These are phyloP conservation scores for Pleurostoma richardsiae DNA, from an alignment of 2,329 filamentous ascomycete genomes.

Conservation along the genomic window DNA sequence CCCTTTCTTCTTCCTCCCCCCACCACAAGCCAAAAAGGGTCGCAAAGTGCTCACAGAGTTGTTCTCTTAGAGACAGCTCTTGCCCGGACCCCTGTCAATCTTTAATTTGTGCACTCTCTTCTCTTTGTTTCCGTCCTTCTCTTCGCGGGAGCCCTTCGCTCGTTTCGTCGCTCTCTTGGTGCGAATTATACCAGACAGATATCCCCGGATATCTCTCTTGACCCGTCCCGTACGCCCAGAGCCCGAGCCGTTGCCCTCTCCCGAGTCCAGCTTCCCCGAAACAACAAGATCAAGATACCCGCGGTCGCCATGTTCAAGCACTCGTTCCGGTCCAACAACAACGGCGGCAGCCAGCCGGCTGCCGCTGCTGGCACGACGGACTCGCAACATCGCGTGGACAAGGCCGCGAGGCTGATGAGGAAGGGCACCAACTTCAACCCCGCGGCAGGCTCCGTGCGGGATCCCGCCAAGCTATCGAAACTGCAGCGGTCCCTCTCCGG, in stretches of 20 bases:
- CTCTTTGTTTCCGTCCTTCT: slow-evolving; percentile 29
- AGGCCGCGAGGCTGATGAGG: slow-evolving; percentile 80
- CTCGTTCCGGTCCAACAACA: slow-evolving; percentile 75
- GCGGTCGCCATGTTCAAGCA: slow-evolving; percentile 78
- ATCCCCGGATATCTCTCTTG: slow-evolving; percentile 10
- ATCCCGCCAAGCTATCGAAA: slow-evolving; percentile 76
- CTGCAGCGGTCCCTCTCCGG: slow-evolving; percentile 75
- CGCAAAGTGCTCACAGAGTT: slow-evolving; percentile 51
- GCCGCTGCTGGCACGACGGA: slow-evolving; percentile 19
- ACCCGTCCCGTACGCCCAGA: slow-evolving; percentile 21
- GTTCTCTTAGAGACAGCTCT: slow-evolving; percentile 46
- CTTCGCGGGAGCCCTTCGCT: slow-evolving; percentile 28
- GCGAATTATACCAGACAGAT: slow-evolving; percentile 12
- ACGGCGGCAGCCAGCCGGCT: slow-evolving; percentile 23
- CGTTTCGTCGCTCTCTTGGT: slow-evolving; percentile 49
- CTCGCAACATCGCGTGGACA: slow-evolving; percentile 65
- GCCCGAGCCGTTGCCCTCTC: slow-evolving; percentile 15
- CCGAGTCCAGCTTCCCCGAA: slow-evolving; percentile 6
- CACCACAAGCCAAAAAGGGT: slow-evolving; percentile 49
- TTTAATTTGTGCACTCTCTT: slow-evolving; percentile 28
- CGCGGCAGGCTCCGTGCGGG: slow-evolving; percentile 44
- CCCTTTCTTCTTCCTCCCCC: slow-evolving; percentile 41
- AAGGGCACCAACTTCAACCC: slow-evolving; percentile 22
- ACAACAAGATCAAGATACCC: slow-evolving; percentile 4
- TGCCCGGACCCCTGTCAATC: slow-evolving; percentile 51